These are phyloP conservation scores for Ceratobasidium sp. DNA, from an alignment of 1,284 basidiomycete genomes.

Conservation along the genomic window DNA sequence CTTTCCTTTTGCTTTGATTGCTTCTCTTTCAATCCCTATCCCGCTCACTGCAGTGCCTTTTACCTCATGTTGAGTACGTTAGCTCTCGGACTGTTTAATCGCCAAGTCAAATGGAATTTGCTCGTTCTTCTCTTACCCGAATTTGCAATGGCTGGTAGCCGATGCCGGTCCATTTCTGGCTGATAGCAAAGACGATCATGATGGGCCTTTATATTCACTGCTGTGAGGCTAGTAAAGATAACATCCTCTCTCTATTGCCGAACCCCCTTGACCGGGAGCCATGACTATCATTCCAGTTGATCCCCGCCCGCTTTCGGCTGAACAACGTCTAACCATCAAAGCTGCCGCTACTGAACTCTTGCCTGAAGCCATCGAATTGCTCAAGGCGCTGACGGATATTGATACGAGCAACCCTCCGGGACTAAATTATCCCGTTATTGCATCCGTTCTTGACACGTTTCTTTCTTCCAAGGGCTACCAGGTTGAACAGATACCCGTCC, in stretches of 20 bases:
- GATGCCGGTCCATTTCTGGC: too few species aligned
- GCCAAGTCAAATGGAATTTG: conserved; percentile 6
- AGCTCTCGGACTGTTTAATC: background rate
- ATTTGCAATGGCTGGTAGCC: too few species aligned
- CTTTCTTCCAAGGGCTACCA: conserved; percentile 38
- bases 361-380: conserved; percentile 4
- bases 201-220: too few species aligned
- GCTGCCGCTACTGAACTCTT: conserved; percentile 1
- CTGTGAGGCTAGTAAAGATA: too few species aligned
- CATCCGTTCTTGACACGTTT: conserved; percentile 35
- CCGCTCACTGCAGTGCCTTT: background rate
- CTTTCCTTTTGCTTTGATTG: conserved; percentile 4
- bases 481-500: conserved; percentile 22
- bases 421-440: conserved; percentile 40
- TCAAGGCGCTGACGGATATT: conserved; percentile 19
- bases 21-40: background rate
- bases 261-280: background rate
- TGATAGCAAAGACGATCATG: background rate
- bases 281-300: background rate
- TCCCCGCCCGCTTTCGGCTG: background rate
- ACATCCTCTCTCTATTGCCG: background rate
- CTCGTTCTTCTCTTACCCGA: background rate
- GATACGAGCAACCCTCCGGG: conserved; percentile 43
- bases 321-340: conserved; percentile 12
- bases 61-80: conserved; percentile 30